phyloP scores from a whole-genome alignment of 768 basidiomycete species.

The Lactarius sp. region DNA sequence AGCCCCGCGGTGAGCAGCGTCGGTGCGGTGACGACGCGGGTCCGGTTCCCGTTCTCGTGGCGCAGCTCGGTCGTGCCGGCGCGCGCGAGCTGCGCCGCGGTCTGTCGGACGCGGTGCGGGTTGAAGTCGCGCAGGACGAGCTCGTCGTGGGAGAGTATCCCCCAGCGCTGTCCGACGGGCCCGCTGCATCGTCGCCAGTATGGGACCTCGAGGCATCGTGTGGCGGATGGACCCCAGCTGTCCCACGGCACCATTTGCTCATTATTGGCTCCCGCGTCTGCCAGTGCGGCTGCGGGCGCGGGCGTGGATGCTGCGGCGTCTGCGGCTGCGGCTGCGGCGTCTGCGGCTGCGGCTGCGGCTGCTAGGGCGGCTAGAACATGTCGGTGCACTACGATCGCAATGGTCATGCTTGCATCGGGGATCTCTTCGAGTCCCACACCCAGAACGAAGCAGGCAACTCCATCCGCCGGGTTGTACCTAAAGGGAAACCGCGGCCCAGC shows the following conservation, averaged over 20 bases:
- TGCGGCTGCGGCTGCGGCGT: not conserved
- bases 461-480: conserved; percentile 3
- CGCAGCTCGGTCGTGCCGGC: not conserved
- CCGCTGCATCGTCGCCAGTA: conserved; percentile 7
- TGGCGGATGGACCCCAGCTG: not conserved
- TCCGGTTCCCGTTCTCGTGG: conserved; percentile 11
- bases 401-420: conserved; percentile 13
- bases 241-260: conserved; percentile 6
- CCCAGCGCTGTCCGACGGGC: conserved; percentile 10
- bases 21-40: conserved; percentile 8
- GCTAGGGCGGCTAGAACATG: conserved; percentile 1
- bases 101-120: conserved; percentile 8
- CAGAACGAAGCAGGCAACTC: conserved; percentile 9
- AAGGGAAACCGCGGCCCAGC: conserved; percentile 3
- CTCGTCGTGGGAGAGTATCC: not conserved
- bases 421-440: conserved; percentile 17
- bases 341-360: not conserved
- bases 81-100: conserved; percentile 1
- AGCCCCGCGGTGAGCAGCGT: conserved; percentile 14
- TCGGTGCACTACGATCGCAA: conserved; percentile 16
- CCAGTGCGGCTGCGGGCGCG: too few species aligned
- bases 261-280: not conserved
- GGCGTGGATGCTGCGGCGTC: not conserved
- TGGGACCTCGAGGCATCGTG: conserved; percentile 9
- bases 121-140: conserved; percentile 9